These are phyloP conservation scores for Rosa hybrid DNA, from an alignment of 331 rosid genomes.

Conservation along the genomic window DNA sequence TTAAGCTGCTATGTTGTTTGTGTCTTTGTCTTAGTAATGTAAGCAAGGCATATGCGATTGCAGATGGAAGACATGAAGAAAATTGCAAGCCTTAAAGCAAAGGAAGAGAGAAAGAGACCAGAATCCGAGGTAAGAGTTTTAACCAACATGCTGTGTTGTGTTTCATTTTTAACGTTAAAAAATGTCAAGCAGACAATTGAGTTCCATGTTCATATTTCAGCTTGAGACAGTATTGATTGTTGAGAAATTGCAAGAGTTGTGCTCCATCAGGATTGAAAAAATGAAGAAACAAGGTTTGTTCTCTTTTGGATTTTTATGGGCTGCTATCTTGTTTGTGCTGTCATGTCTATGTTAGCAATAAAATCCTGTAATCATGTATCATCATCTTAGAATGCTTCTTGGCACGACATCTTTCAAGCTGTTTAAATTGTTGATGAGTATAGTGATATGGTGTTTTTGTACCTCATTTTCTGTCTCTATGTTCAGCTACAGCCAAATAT, in stretches of 20 bases:
- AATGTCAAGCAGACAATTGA: constrained; percentile 12
- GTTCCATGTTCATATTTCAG: constrained; percentile 41
- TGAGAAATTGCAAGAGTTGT: constrained; percentile 86
- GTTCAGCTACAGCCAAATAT: not conserved
- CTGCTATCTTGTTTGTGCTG: constrained; percentile 12
- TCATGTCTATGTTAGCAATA: not conserved
- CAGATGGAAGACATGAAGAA: constrained; percentile 86
- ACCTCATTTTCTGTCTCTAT: not conserved
- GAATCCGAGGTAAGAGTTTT: constrained; percentile 68
- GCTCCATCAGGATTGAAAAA: constrained; percentile 73
- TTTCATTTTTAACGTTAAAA: not conserved
- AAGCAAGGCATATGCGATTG: constrained; percentile 28
- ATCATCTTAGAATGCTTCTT: not conserved
- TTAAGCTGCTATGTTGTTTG: not conserved
- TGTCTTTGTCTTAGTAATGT: not conserved
- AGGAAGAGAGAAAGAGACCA: constrained; percentile 76
- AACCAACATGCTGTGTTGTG: not conserved
- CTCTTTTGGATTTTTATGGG: constrained; percentile 18
- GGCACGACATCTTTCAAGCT: too few relatives aligned
- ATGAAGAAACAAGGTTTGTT: constrained; percentile 76
- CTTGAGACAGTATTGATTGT: constrained; percentile 72
- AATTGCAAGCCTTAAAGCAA: constrained; percentile 77
- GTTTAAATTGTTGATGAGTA: constrained; percentile 1
- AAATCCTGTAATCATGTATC: not conserved
- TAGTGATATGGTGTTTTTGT: not conserved